These are phyloP conservation scores for Tuber indicum DNA, from an alignment of 495 filamentous ascomycete species.

Conservation along the genomic window DNA sequence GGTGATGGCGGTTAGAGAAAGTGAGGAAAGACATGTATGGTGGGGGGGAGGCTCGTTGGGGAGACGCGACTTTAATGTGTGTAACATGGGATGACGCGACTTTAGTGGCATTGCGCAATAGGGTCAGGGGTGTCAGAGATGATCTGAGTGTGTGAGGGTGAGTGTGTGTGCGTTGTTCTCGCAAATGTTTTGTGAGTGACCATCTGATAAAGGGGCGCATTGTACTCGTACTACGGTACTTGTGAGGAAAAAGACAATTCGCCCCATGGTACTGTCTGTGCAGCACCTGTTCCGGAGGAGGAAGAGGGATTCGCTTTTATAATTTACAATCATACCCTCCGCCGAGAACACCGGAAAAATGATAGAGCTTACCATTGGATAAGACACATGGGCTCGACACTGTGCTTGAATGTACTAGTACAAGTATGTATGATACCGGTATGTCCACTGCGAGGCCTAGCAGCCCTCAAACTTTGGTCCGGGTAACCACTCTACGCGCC, in stretches of 20 bases:
- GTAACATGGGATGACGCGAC: not conserved
- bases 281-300: not conserved
- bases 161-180: not conserved
- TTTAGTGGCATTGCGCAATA: not conserved
- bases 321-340: too few relatives aligned
- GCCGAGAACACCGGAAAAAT: too few relatives aligned
- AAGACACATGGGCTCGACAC: too few relatives aligned
- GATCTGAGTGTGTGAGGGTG: not conserved
- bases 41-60: not conserved
- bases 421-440: too few relatives aligned
- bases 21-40: not conserved
- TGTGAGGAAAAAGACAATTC: not conserved
- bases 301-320: too few relatives aligned
- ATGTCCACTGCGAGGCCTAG: too few relatives aligned
- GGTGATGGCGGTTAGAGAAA: not conserved
- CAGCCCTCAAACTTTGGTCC: too few relatives aligned
- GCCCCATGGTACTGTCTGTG: too few relatives aligned
- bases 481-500: too few relatives aligned
- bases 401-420: too few relatives aligned
- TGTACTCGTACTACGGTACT: not conserved
- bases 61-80: not conserved
- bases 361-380: too few relatives aligned
- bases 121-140: not conserved
- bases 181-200: not conserved
- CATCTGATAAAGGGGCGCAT: not conserved